phyloP scores from a whole-genome alignment of 2,329 filamentous ascomycete species.

The Teratosphaeria epicoccoides region DNA sequence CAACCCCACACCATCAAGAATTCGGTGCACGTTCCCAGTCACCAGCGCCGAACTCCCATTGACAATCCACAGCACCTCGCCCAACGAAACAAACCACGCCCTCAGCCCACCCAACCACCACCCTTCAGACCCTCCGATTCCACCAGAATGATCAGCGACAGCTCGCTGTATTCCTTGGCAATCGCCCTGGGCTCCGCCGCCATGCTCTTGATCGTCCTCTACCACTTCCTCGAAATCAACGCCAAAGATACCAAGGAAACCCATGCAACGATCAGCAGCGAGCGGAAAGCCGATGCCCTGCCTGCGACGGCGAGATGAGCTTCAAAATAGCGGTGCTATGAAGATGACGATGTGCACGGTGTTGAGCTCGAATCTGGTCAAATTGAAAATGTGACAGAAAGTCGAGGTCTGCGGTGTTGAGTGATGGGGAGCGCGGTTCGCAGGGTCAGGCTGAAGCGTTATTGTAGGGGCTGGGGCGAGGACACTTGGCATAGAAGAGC shows the following conservation, averaged over 20 bases:
- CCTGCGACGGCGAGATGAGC: slow-evolving; percentile 18
- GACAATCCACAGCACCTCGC: neutral
- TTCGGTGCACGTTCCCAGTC: too few relatives aligned
- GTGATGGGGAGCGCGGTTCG: too few relatives aligned
- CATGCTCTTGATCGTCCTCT: slow-evolving; percentile 87
- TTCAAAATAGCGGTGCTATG: neutral
- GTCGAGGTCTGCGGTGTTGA: too few relatives aligned
- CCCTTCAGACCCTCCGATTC: neutral
- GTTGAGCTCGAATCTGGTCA: too few relatives aligned
- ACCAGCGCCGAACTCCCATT: neutral
- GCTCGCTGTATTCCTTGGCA: slow-evolving; percentile 79
- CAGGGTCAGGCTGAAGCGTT: too few relatives aligned
- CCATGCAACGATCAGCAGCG: slow-evolving; percentile 11
- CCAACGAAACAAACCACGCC: neutral
- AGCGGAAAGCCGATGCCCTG: slow-evolving; percentile 25
- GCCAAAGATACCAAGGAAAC: slow-evolving; percentile 44
- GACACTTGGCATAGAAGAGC: neutral
- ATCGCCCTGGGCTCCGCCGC: slow-evolving; percentile 83
- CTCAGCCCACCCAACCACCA: neutral
- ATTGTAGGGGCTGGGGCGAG: too few relatives aligned
- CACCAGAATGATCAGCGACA: slow-evolving; percentile 80
- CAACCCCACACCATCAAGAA: too few relatives aligned
- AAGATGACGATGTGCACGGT: neutral
- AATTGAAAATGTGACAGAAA: too few relatives aligned
- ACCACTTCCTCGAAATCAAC: slow-evolving; percentile 95